These are phyloP conservation scores for Senna tora DNA, from an alignment of 306 rosid genomes.

Conservation along the genomic window DNA sequence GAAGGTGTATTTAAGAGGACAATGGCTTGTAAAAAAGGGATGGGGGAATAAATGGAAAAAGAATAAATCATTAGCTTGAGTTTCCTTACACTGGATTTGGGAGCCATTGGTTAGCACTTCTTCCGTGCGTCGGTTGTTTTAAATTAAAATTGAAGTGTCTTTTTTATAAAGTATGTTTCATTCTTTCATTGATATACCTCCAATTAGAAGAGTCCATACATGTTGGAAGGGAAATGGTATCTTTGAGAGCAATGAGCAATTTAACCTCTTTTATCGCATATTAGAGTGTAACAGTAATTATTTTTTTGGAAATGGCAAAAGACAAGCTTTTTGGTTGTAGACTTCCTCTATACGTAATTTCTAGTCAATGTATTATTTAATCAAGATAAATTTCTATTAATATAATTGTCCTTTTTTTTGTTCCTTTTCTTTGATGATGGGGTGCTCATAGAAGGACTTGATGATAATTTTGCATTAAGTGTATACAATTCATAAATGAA, in stretches of 20 bases:
- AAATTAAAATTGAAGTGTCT: neutral
- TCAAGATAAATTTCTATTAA: neutral
- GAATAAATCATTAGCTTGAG: neutral
- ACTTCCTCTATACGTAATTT: neutral
- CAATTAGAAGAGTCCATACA: neutral
- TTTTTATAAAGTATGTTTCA: constrained; percentile 8
- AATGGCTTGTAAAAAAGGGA: neutral
- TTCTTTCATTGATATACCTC: neutral
- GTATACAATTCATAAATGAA: constrained; percentile 18
- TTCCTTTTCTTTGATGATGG: neutral
- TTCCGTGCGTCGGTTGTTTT: constrained; percentile 11
- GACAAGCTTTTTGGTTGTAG: neutral
- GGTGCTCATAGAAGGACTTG: constrained; percentile 4
- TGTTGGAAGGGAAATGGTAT: neutral
- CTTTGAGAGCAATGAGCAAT: neutral
- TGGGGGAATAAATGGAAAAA: constrained; percentile 12
- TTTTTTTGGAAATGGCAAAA: neutral
- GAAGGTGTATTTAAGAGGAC: neutral
- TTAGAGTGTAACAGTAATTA: too few species aligned
- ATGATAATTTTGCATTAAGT: neutral
- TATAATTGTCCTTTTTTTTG: neutral
- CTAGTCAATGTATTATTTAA: neutral
- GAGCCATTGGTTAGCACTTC: constrained; percentile 8
- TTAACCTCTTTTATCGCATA: too few species aligned
- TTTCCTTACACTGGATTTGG: constrained; percentile 4